A percentile compares a stretch with the other conserved stretches of the same genome.
Evolutionary conservation across 176 grass and related monocot species (phyloP).

Genomic region (Chrysopogon serrulatus): DNA sequence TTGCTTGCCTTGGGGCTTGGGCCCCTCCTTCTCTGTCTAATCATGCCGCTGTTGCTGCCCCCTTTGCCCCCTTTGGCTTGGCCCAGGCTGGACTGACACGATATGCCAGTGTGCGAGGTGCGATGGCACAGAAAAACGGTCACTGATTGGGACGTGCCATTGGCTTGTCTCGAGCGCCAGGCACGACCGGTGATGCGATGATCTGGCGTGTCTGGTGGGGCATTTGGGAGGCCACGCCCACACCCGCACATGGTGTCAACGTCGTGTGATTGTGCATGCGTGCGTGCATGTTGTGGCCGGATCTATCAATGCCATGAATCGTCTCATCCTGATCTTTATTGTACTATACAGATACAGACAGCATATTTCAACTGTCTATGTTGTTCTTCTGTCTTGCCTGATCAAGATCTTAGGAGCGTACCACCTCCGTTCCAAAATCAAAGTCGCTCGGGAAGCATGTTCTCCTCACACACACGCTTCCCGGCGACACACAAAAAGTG

Average conservation of each 20-base stretch:
- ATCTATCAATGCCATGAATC: background rate
- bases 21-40: background rate
- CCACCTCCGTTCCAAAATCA: no score
- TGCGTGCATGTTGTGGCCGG: background rate
- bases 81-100: constrained; percentile 20
- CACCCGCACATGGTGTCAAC: background rate
- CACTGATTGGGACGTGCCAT: constrained; percentile 1
- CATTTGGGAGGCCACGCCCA: background rate
- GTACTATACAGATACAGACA: background rate
- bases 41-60: background rate
- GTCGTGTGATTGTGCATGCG: background rate
- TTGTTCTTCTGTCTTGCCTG: background rate
- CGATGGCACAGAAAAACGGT: background rate
- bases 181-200: background rate
- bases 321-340: background rate
- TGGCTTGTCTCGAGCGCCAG: background rate
- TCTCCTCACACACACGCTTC: no score
- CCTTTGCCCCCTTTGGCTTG: background rate
- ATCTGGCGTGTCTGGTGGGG: background rate
- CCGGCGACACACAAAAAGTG: no score
- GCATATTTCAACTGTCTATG: background rate
- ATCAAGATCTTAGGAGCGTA: no score
- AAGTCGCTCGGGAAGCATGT: no score
- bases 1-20: no score
- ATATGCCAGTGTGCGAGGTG: background rate